Conservation (phyloP, 148 eudicot genomes). For the Dysphania ambrosioides region DNA sequence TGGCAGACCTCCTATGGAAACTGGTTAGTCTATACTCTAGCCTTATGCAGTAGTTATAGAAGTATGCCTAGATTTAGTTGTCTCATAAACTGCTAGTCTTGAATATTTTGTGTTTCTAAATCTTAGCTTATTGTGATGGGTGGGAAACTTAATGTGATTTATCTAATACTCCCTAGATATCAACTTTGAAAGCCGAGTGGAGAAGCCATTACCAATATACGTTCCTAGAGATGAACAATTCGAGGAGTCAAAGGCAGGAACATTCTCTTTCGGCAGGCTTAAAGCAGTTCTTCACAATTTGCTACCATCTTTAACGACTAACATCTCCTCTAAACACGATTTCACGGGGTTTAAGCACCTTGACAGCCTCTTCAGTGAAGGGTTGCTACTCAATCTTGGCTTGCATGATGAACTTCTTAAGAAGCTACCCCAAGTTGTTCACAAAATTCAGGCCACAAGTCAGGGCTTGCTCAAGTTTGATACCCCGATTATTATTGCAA, state of each 20-base stretch:
- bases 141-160: neutral
- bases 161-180: conserved; percentile 39
- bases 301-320: conserved; percentile 68
- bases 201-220: conserved; percentile 83
- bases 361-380: conserved; percentile 79
- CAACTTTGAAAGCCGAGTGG: conserved; percentile 70
- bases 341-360: conserved; percentile 75
- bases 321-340: conserved; percentile 72
- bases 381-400: conserved; percentile 65
- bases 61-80: too few relatives aligned
- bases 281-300: conserved; percentile 82
- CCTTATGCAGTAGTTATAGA: too few relatives aligned
- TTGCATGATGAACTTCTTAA: conserved; percentile 67
- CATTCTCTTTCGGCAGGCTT: conserved; percentile 77
- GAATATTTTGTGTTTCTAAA: too few relatives aligned
- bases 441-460: conserved; percentile 48
- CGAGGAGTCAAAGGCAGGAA: conserved; percentile 68
- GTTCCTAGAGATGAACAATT: conserved; percentile 92
- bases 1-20: conserved; percentile 72
- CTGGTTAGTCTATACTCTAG: conserved; percentile 43
- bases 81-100: too few relatives aligned
- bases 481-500: conserved; percentile 64
- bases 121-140: neutral
- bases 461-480: conserved; percentile 82
- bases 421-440: conserved; percentile 59